Evolutionary conservation across 139 green algal genomes (phyloP).

Genomic region (Tetradesmus obliquus): DNA sequence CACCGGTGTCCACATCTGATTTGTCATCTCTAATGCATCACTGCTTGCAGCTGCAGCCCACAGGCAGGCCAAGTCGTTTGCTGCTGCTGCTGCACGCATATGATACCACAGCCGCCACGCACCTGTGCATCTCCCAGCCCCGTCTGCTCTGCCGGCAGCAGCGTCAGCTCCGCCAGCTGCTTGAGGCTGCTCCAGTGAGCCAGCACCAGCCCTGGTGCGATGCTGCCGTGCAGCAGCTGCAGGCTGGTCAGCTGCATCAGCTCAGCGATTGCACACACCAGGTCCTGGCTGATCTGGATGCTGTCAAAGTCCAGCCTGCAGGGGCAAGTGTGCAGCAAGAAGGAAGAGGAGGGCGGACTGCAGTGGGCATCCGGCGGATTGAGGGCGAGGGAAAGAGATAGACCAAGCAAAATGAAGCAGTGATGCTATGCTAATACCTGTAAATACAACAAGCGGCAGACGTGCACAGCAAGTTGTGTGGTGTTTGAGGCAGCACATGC

Average conservation of each 20-base stretch:
- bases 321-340: background rate
- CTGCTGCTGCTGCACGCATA: too few species aligned
- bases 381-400: background rate
- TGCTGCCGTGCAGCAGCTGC: background rate
- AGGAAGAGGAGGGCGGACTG: background rate
- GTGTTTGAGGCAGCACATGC: background rate
- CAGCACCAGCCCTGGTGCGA: background rate
- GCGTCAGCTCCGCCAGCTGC: background rate
- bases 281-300: background rate
- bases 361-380: background rate
- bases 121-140: background rate
- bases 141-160: background rate
- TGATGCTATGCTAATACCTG: background rate
- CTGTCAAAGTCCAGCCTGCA: background rate
- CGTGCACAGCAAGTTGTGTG: background rate
- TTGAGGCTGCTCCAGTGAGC: background rate
- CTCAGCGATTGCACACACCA: slow-evolving; percentile 1
- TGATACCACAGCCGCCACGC: too few species aligned
- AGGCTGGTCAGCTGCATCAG: slow-evolving; percentile 17
- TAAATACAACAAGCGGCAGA: background rate
- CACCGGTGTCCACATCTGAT: too few species aligned
- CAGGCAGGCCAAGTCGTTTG: too few species aligned
- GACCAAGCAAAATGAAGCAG: background rate
- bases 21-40: too few species aligned
- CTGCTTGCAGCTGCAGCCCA: too few species aligned